Base-by-base conservation (phyloP, 257 asterid species). In the Avicennia marina region DNA sequence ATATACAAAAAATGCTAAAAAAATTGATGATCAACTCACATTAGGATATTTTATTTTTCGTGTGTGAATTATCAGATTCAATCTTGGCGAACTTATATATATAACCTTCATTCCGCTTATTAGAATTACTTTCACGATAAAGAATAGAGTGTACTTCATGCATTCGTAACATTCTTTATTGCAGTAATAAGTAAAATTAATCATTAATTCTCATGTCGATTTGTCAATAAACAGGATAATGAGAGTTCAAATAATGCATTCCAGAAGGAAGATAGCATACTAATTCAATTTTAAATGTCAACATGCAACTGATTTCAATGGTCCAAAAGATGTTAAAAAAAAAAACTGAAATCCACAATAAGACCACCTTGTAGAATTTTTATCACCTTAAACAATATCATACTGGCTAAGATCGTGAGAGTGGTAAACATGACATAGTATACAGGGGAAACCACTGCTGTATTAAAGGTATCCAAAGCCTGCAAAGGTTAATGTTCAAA, bases 341-440 rank as follows among this genome's bases (percentile, higher is more conserved):
- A 1, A 27, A 29, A 10, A 34, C 8, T 1, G 2, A 11, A 26
- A 56, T 22, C 34, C 20, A 53, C 2, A 33, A 33, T 7, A 38
- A 31, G 21, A 49, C 9, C 12, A 13, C 2, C 48, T 13, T 27
- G 54, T 7, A 42, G 36, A 36, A 16, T 40, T 53, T 24, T 33
- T 8, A 56, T 51, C 57, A 87, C 94, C 96, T 87, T 80, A 58
- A 87, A 87, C 96, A 87, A 84, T 56, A 84, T 82, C 66, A 69
- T 67, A 65, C 93, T 84, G 56, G 96, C 96, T 24, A 84, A 7
- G 61, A 84, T 84, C 22, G 96, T 87, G 68, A 84, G 62, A 58
- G 79, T 70, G 27, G 96, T 84, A 70, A 87, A 87, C 94, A 84
- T 84, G 40, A 84, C 96, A 39, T 84, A 87, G 49, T 87, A 87